phyloP scores from a whole-genome alignment of 2,329 filamentous ascomycete species.

The Aspergillus sp. region DNA sequence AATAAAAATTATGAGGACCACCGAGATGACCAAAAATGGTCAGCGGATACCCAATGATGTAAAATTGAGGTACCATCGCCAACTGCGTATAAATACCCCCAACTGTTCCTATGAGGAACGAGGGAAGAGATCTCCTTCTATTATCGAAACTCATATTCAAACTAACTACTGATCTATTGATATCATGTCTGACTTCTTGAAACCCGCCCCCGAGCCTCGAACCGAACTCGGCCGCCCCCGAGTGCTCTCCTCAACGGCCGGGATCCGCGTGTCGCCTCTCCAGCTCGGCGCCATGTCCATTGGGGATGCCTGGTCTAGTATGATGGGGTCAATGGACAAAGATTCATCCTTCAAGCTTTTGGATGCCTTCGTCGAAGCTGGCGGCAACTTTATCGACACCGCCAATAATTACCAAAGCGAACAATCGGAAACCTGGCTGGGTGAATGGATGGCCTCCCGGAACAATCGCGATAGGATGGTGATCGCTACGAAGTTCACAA shows the following conservation, averaged over 20 bases:
- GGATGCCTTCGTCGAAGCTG: constrained; percentile 64
- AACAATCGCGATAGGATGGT: constrained; percentile 48
- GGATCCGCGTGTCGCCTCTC: constrained; percentile 66
- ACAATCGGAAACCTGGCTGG: constrained; percentile 65
- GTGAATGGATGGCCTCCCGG: constrained; percentile 68
- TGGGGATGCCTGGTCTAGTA: constrained; percentile 43
- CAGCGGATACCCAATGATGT: neutral
- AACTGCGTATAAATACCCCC: neutral
- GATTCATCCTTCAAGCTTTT: constrained; percentile 62
- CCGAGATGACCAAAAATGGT: neutral
- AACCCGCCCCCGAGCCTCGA: constrained; percentile 43
- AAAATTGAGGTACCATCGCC: neutral
- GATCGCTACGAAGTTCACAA: constrained; percentile 68
- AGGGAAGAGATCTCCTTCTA: neutral
- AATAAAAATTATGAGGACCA: neutral
- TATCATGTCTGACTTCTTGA: neutral
- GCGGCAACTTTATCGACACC: constrained; percentile 75
- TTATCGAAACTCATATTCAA: neutral
- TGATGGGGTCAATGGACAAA: constrained; percentile 66
- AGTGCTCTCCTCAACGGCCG: constrained; percentile 64
- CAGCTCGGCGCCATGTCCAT: constrained; percentile 42
- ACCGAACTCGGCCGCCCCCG: constrained; percentile 66
- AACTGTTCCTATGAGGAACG: neutral
- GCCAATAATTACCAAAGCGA: constrained; percentile 68
- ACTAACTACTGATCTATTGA: neutral